A percentile compares a stretch with the other conserved stretches of the same genome.
phyloP scores from a whole-genome alignment of 768 basidiomycete species.

The Lactarius psammicola region DNA sequence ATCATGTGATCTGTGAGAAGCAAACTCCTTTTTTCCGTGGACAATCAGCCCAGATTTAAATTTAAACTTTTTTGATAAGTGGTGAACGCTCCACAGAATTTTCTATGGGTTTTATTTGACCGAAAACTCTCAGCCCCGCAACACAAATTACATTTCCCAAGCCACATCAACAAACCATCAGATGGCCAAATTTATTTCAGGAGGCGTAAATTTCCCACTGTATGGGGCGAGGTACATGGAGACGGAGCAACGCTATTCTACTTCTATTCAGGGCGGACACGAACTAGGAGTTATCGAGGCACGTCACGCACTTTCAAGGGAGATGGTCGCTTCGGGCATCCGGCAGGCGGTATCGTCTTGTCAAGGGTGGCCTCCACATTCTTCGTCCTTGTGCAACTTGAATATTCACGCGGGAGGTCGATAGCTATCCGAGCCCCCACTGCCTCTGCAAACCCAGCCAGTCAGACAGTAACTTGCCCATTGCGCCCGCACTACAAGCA shows the following conservation, averaged over 20 bases:
- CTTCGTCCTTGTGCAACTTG: conserved; percentile 72
- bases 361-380: conserved; percentile 71
- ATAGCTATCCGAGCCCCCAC: conserved; percentile 63
- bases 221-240: conserved; percentile 81
- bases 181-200: conserved; percentile 66
- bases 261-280: conserved; percentile 50
- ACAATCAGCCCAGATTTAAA: too few species aligned
- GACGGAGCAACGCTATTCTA: conserved; percentile 57
- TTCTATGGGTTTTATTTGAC: too few species aligned
- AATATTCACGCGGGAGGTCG: conserved; percentile 66
- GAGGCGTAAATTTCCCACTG: conserved; percentile 58
- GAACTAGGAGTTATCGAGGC: conserved; percentile 76
- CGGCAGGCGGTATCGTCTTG: conserved; percentile 70
- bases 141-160: too few species aligned
- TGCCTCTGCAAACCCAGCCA: conserved; percentile 56
- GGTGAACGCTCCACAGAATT: too few species aligned
- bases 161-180: too few species aligned
- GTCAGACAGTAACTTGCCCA: conserved; percentile 71
- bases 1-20: too few species aligned
- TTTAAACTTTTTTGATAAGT: too few species aligned
- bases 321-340: conserved; percentile 61
- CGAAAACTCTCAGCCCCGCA: too few species aligned
- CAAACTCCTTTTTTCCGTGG: too few species aligned
- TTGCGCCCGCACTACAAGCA: conserved; percentile 66
- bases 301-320: conserved; percentile 62